Conservation (phyloP, 179 eudicot species). For the Actinidia arguta region DNA sequence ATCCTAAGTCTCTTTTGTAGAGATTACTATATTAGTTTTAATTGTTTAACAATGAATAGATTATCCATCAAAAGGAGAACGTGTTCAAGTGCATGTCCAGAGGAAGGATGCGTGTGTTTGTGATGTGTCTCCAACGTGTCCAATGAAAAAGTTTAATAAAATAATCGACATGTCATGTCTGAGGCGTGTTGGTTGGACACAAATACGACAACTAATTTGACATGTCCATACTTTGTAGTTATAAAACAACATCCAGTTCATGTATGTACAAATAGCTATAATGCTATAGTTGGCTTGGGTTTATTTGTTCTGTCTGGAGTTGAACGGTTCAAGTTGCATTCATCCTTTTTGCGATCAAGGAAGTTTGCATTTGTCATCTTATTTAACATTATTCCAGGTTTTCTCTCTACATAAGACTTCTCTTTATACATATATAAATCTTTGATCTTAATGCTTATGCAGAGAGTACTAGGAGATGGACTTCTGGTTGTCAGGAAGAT, state of each 20-base stretch:
- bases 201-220: too few species aligned
- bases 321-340: neutral
- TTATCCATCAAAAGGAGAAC: too few species aligned
- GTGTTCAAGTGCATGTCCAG: too few species aligned
- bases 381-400: neutral
- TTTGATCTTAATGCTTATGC: slow-evolving; percentile 29
- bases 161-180: too few species aligned
- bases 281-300: neutral
- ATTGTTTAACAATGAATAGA: too few species aligned
- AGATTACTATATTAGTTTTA: too few species aligned
- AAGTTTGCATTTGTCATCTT: neutral
- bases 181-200: too few species aligned
- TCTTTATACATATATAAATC: neutral
- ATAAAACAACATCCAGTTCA: neutral
- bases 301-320: neutral
- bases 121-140: too few species aligned
- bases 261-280: neutral
- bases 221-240: too few species aligned
- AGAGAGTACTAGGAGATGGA: slow-evolving; percentile 96
- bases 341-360: neutral
- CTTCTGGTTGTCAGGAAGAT: slow-evolving; percentile 90
- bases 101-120: too few species aligned
- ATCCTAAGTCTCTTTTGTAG: too few species aligned
- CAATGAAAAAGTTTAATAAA: too few species aligned
- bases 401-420: neutral